Evolutionary conservation across 139 green algal species (phyloP), one percentile per base, ranked within the genome.

Genomic region (Coelastrella sp.): DNA sequence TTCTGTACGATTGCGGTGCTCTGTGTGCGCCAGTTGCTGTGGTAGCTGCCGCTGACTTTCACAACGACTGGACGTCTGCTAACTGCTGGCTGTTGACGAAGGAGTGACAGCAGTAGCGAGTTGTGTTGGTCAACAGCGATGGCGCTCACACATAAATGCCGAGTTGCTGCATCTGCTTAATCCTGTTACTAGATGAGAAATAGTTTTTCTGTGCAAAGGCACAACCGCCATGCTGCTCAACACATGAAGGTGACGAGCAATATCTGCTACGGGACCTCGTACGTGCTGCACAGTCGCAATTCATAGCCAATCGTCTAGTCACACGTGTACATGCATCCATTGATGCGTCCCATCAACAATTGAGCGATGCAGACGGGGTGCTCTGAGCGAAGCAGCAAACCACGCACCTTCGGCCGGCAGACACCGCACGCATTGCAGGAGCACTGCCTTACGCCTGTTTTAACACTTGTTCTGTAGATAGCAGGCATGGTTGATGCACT

Each of bases 21-120:
- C 43, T 63, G 43, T 35, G 60, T 75, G 60, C 78, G 60, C 78
- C 78, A 84, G 41, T 84, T 84, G 60, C 13, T 30, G 27, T 84
- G 62, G 38, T 75, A 76, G 37, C 37, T 60, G 23, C 6, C 72
- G 37, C 37, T 34, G 32, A 50, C 74, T 41, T 69, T 64, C 0
- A 66, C 74, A 23, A 38, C 41, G 6, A 63, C 60, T 76, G 78
- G 59, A 30, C 38, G 40, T 60, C 62, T 84, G 62, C 62, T 69
- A 9, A 17, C 9, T 69, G 62, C 62, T 27, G 62, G 62, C 27
- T 40, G 62, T 30, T 8, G 40, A 19, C 1, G 30, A 2, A 69
- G 5, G 3, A 64, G 53, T 9, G 21, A 9, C 53, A n/a, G 3
- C 27, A 21, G 62, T 40, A 38, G 62, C 27, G 40, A 30, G 30